These are phyloP conservation scores for Malassezia brasiliensis DNA, from an alignment of 1,284 basidiomycete genomes.

Conservation along the genomic window DNA sequence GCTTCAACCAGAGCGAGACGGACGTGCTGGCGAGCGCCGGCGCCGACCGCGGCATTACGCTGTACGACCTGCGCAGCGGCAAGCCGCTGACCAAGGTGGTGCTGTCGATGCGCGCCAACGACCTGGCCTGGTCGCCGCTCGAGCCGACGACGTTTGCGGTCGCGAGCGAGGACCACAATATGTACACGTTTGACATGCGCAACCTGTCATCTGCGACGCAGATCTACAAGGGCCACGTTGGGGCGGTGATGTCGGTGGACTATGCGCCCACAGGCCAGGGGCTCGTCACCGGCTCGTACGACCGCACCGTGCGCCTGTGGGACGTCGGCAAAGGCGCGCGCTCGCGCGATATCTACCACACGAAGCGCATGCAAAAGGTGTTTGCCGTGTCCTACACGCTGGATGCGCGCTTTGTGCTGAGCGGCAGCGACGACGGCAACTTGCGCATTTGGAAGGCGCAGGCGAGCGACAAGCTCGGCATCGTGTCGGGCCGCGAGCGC, in stretches of 20 bases:
- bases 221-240: constrained; percentile 95
- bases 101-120: constrained; percentile 62
- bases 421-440: constrained; percentile 94
- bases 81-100: constrained; percentile 82
- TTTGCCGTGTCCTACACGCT: constrained; percentile 58
- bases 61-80: constrained; percentile 91
- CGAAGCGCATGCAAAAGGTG: constrained; percentile 95
- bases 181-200: constrained; percentile 95
- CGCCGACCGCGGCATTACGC: constrained; percentile 82
- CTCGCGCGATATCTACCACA: constrained; percentile 85
- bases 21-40: constrained; percentile 88
- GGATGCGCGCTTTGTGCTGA: constrained; percentile 83
- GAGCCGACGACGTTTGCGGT: constrained; percentile 83
- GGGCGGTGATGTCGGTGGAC: constrained; percentile 60
- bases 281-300: constrained; percentile 92
- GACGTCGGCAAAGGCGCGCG: constrained; percentile 68
- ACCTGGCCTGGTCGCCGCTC: constrained; percentile 87
- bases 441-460: constrained; percentile 92
- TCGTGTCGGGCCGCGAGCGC: constrained; percentile 81
- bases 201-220: constrained; percentile 72
- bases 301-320: constrained; percentile 89
- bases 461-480: constrained; percentile 82
- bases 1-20: constrained; percentile 86
- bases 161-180: constrained; percentile 93
- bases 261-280: constrained; percentile 76